Percentiles rank a stretch among this genome's conserved stretches.
Conservation (phyloP, 2,329 filamentous ascomycete genomes). For the Talaromyces sp. region DNA sequence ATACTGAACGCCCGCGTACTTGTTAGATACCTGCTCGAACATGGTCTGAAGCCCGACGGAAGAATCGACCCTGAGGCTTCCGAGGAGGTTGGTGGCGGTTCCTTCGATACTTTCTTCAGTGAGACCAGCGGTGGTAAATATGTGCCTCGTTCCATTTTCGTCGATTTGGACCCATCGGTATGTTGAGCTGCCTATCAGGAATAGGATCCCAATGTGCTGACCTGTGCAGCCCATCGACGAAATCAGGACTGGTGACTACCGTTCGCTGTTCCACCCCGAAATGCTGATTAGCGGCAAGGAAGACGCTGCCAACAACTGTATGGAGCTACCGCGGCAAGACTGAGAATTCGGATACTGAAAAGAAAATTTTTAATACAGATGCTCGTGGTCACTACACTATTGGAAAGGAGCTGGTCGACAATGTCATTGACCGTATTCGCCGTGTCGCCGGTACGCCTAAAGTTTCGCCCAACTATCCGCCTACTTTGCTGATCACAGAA, state of each 20-base stretch:
- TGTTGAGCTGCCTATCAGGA: constrained; percentile 14
- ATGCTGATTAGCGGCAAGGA: constrained; percentile 63
- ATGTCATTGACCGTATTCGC: constrained; percentile 58
- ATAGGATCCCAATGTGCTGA: constrained; percentile 8
- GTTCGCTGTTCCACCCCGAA: constrained; percentile 61
- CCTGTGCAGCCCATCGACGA: constrained; percentile 54
- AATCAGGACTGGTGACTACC: constrained; percentile 58
- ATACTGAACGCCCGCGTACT: constrained; percentile 2
- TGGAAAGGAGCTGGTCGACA: constrained; percentile 61
- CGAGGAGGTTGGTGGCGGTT: constrained; percentile 45
- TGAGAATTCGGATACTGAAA: neutral
- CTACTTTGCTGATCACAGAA: neutral
- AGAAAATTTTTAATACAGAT: constrained; percentile 38
- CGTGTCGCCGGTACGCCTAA: constrained; percentile 52
- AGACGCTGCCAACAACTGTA: constrained; percentile 64
- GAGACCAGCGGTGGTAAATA: constrained; percentile 61
- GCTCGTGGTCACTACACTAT: constrained; percentile 64
- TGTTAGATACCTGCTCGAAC: constrained; percentile 58
- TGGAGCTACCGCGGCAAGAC: constrained; percentile 12
- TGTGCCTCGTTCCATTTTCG: constrained; percentile 62
- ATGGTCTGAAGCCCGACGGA: constrained; percentile 57
- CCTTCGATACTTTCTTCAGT: constrained; percentile 62
- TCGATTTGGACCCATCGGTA: constrained; percentile 60
- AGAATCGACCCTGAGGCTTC: constrained; percentile 51
- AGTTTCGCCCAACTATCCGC: neutral